phyloP scores from a whole-genome alignment of 2,329 filamentous ascomycete species.

The Trichoderma asperellum region DNA sequence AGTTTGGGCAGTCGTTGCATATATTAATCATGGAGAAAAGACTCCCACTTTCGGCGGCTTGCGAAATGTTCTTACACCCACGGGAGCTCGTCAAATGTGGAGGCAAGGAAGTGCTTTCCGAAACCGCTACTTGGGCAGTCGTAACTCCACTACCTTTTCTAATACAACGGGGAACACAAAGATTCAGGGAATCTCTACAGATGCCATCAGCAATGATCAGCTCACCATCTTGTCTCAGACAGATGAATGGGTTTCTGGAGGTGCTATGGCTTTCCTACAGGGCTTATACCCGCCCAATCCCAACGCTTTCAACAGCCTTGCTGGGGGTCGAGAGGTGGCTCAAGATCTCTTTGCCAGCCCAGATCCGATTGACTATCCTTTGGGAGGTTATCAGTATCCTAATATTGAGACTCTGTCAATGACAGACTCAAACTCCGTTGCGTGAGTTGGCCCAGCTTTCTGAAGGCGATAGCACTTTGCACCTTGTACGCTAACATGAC shows the following conservation, averaged over 20 bases:
- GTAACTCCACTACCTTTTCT: constrained; percentile 35
- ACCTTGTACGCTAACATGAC: neutral
- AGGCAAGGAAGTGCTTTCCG: constrained; percentile 54
- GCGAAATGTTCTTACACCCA: constrained; percentile 50
- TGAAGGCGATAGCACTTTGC: neutral
- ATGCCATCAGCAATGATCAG: constrained; percentile 55
- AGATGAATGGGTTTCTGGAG: constrained; percentile 60
- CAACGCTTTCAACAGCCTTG: constrained; percentile 36
- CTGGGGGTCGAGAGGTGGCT: constrained; percentile 47
- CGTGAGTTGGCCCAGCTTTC: constrained; percentile 40
- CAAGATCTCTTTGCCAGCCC: constrained; percentile 44
- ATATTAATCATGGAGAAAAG: constrained; percentile 58
- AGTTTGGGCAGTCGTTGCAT: constrained; percentile 56
- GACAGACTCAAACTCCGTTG: constrained; percentile 50
- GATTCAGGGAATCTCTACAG: constrained; percentile 48
- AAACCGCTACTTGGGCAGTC: constrained; percentile 50
- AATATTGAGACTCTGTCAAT: constrained; percentile 60
- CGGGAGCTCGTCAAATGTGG: constrained; percentile 58
- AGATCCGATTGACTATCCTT: constrained; percentile 63
- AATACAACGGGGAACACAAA: constrained; percentile 38
- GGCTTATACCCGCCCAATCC: constrained; percentile 78
- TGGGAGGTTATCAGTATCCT: constrained; percentile 82
- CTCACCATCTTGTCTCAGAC: constrained; percentile 48
- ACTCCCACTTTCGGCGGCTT: constrained; percentile 46
- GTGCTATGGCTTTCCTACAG: constrained; percentile 79